A percentile compares a stretch with the other conserved stretches of the same genome.
phyloP scores from a whole-genome alignment of 1,139 yeast species.

The Scheffersomyces titani region DNA sequence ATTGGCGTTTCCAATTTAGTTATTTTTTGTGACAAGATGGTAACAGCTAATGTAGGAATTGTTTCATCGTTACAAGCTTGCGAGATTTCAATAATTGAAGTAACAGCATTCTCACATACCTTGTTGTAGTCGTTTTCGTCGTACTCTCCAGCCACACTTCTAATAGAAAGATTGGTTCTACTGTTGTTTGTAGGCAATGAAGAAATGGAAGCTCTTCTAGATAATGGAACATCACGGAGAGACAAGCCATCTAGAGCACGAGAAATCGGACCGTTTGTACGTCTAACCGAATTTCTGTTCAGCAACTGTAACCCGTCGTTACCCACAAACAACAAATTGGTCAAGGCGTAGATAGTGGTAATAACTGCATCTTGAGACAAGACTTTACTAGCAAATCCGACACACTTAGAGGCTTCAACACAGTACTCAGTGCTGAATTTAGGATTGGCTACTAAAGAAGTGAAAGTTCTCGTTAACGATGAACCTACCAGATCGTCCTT shows the following conservation, averaged over 20 bases:
- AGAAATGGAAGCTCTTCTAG: slow-evolving; percentile 20
- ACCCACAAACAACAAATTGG: slow-evolving; percentile 69
- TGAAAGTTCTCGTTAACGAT: slow-evolving; percentile 49
- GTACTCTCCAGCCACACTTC: slow-evolving; percentile 15
- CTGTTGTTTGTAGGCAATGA: slow-evolving; percentile 11
- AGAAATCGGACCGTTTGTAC: slow-evolving; percentile 12
- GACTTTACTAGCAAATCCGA: slow-evolving; percentile 47
- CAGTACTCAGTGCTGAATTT: slow-evolving; percentile 31
- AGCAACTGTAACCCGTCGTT: slow-evolving; percentile 32
- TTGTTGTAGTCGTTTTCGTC: slow-evolving; percentile 33
- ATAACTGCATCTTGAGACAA: slow-evolving; percentile 79
- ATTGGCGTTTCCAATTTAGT: slow-evolving; percentile 25
- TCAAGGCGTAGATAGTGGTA: slow-evolving; percentile 82
- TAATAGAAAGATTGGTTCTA: slow-evolving; percentile 8
- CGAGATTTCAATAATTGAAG: slow-evolving; percentile 72
- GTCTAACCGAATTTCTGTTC: slow-evolving; percentile 26
- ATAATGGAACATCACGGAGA: slow-evolving; percentile 3
- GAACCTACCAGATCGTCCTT: slow-evolving; percentile 49
- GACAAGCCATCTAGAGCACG: slow-evolving; percentile 2
- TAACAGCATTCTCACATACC: slow-evolving; percentile 63
- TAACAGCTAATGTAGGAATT: slow-evolving; percentile 77
- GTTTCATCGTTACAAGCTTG: slow-evolving; percentile 70
- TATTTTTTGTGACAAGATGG: slow-evolving; percentile 78
- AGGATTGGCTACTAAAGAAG: slow-evolving; percentile 51
- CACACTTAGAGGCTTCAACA: slow-evolving; percentile 36